Evolutionary conservation across 2,329 filamentous ascomycete genomes (phyloP).

Genomic region (Sordariomycetes sp.): DNA sequence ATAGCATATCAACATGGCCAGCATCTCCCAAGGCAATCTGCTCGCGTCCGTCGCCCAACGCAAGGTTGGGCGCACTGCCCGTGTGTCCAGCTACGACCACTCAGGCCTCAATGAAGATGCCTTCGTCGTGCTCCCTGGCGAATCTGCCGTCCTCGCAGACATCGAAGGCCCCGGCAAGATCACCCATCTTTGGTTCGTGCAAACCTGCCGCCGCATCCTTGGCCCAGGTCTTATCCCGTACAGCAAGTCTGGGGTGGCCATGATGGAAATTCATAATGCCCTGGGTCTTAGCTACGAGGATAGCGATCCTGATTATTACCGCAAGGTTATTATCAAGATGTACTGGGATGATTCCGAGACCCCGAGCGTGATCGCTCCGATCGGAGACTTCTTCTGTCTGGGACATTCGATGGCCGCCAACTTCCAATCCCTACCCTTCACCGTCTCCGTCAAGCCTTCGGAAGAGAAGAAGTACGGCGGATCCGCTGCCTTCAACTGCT

Average conservation of each 20-base stretch:
- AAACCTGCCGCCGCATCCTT: constrained; percentile 21
- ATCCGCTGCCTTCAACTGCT: constrained; percentile 22
- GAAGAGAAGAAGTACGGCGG: constrained; percentile 34
- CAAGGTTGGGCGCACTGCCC: too few relatives aligned
- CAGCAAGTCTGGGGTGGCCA: constrained; percentile 22
- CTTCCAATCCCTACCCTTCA: constrained; percentile 22
- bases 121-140: too few relatives aligned
- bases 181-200: constrained; percentile 21
- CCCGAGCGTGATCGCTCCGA: constrained; percentile 18
- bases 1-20: too few relatives aligned
- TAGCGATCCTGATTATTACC: constrained; percentile 23
- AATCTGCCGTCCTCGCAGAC: constrained; percentile 17
- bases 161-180: constrained; percentile 21
- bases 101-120: too few relatives aligned
- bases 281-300: constrained; percentile 20
- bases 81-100: too few relatives aligned
- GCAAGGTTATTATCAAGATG: constrained; percentile 23
- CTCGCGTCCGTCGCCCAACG: too few relatives aligned
- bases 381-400: constrained; percentile 22
- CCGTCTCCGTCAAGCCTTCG: constrained; percentile 19
- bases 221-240: constrained; percentile 21
- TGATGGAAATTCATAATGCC: constrained; percentile 22
- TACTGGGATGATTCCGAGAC: constrained; percentile 22
- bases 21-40: too few relatives aligned
- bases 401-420: constrained; percentile 21